Base-by-base conservation (phyloP, 768 basidiomycete genomes). In the Amanita pallidorosea region DNA sequence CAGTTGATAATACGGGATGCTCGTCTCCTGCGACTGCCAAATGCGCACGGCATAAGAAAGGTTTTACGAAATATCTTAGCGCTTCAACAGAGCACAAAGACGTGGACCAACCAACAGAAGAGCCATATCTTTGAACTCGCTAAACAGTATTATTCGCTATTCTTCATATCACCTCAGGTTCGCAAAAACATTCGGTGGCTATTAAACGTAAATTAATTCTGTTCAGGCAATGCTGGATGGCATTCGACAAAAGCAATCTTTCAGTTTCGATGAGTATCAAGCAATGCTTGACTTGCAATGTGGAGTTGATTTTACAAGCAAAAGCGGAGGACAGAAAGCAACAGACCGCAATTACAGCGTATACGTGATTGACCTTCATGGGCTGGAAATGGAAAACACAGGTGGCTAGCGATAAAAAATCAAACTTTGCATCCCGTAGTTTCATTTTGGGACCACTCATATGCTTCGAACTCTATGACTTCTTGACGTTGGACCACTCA, bases 191-290 rank as follows among this genome's bases (percentile, higher is more conserved):
- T 12, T 8, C 20, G 17, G 44, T 13, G 33, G 13, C 29, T 18
- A 9, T 29, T 29, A 35, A 4, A 27, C 11, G 11, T 47, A 13
- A 34, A 47, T 18, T 34, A 12, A 22, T 48, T 2, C 31, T 17
- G 15, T 12, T 8, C 52, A 95, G 92, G 79, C 77, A 47, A 81
- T 97, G 76, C 71, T 97, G 45, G 81, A 87, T 25, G 67, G 73
- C 9, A 79, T 91, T 49, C 80, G 83, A 23, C 56, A 70, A 44
- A 72, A 74, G 55, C 79, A 77, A 54, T 65, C 65, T 35, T 97
- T 90, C 69, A 79, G 75, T 4, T 95, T 96, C 57, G 93, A 95
- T 56, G 89, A 97, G 61, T 97, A 95, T 66, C 88, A 92, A 63
- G 77, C 79, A 7, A 92, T 98, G 74, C 74, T 97, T 44, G 85